Base-by-base conservation (phyloP, 306 rosid species). In the Cicer arietinum region DNA sequence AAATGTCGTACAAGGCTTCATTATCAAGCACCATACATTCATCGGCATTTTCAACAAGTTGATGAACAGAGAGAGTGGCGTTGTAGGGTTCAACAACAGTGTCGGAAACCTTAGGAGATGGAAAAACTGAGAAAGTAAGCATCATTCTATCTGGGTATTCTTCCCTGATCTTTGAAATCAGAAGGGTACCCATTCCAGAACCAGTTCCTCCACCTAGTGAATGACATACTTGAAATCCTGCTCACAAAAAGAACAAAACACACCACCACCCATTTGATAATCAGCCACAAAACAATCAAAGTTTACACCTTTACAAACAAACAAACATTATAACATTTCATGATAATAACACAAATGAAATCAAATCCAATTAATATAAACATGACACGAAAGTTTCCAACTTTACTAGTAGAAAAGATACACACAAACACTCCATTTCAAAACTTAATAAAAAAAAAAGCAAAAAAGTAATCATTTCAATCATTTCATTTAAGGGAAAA, bases 201-300 rank as follows among this genome's bases (percentile, higher is more conserved):
- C 69, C 69, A 8, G 69, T 63, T 40, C 69, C 69, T 63, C 69
- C 69, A 63, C 69, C 69, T 0, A 63, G 69, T 4, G 69, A 63
- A 63, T 63, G 69, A 1, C 69, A 63, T 9, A 63, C 69, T 41
- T 63, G 69, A 63, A 63, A 63, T 0, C 69, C 69, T 63, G 69
- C n/a, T 40, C 25, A 8, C 62, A 57, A 22, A 16, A 53, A 17
- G 1, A 43, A 53, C 1, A 7, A 14, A 14, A 53, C 25, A 53
- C 59, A 52, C 1, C 58, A 40, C 46, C 46, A 62, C 30, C 10
- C 46, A 63, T 63, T 40, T 14, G 47, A 63, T 0, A 4, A 63
- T 63, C 48, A 63, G 47, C 68, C 11, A 39, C 47, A 62, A 39
- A 16, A 39, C 3, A 30, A 30, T 7, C n/a, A 11, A 0, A 11